phyloP scores from a whole-genome alignment of 2,329 filamentous ascomycete genomes.

The Microascus cirrosus region DNA sequence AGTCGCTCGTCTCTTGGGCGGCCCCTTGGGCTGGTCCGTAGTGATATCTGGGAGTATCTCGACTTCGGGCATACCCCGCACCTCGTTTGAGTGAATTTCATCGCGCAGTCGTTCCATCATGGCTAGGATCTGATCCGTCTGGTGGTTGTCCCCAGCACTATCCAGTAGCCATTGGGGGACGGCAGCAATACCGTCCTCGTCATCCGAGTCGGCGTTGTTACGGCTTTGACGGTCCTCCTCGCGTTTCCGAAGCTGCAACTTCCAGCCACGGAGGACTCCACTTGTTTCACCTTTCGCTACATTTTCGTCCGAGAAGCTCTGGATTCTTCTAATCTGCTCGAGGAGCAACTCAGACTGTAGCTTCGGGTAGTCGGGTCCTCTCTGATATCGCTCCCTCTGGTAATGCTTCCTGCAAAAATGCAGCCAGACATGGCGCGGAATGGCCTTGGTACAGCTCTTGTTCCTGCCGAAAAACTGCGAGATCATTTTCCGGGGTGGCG shows the following conservation, averaged over 20 bases:
- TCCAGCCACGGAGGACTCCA: slow-evolving; percentile 48
- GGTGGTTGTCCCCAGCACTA: slow-evolving; percentile 33
- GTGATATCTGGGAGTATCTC: slow-evolving; percentile 46
- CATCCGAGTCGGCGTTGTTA: slow-evolving; percentile 15
- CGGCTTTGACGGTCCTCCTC: slow-evolving; percentile 46
- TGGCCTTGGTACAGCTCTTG: slow-evolving; percentile 62
- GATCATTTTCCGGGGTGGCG: slow-evolving; percentile 60
- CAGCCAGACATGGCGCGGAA: slow-evolving; percentile 61
- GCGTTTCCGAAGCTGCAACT: slow-evolving; percentile 51
- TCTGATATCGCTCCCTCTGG: slow-evolving; percentile 63
- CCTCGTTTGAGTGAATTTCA: slow-evolving; percentile 28
- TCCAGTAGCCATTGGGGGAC: slow-evolving; percentile 38
- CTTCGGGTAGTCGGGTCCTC: slow-evolving; percentile 46
- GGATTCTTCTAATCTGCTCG: slow-evolving; percentile 50
- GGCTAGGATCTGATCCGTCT: slow-evolving; percentile 31
- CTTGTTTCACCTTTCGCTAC: slow-evolving; percentile 21
- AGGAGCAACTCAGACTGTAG: slow-evolving; percentile 54
- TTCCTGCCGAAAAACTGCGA: slow-evolving; percentile 78
- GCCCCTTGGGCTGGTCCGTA: slow-evolving; percentile 16
- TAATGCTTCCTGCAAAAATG: slow-evolving; percentile 76
- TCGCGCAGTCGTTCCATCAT: slow-evolving; percentile 33
- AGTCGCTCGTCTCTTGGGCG: slow-evolving; percentile 14
- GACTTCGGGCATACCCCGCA: slow-evolving; percentile 42
- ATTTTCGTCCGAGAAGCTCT: slow-evolving; percentile 49
- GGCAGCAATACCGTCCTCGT: slow-evolving; percentile 20